These are phyloP conservation scores for Clausena lansium DNA, from an alignment of 345 rosid genomes.

Conservation along the genomic window DNA sequence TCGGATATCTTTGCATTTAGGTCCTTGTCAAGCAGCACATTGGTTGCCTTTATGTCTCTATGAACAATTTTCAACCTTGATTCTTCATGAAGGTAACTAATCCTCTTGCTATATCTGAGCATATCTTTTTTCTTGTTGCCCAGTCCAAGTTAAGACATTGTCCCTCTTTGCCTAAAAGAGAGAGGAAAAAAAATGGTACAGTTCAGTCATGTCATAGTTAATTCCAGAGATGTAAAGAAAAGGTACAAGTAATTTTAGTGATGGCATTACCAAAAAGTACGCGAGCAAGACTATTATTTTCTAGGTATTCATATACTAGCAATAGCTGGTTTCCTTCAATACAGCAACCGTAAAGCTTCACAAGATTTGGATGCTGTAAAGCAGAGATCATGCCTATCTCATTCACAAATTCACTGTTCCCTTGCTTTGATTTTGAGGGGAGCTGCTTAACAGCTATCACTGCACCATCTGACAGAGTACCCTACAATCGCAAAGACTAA, in stretches of 20 bases:
- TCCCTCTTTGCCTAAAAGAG: constrained; percentile 39
- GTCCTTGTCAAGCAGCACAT: constrained; percentile 63
- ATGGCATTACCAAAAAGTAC: constrained; percentile 53
- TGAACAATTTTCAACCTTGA: constrained; percentile 72
- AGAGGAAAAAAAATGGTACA: background rate
- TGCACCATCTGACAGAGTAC: constrained; percentile 48
- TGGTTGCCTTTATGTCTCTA: constrained; percentile 70
- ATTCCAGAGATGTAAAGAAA: background rate
- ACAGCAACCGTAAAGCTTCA: constrained; percentile 61
- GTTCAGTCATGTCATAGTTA: background rate
- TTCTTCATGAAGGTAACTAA: constrained; percentile 66
- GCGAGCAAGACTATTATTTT: constrained; percentile 63
- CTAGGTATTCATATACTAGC: constrained; percentile 62
- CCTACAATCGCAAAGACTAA: constrained; percentile 36
- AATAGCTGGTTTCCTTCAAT: constrained; percentile 63
- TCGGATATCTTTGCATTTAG: constrained; percentile 69
- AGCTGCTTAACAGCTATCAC: constrained; percentile 71
- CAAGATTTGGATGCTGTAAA: constrained; percentile 57
- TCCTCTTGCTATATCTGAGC: constrained; percentile 54
- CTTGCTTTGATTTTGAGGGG: constrained; percentile 69
- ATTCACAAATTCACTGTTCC: constrained; percentile 62
- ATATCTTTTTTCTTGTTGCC: constrained; percentile 52
- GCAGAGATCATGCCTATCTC: constrained; percentile 80
- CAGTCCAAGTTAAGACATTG: constrained; percentile 48
- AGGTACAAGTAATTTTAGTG: background rate